These are phyloP conservation scores for Huntiella abstrusa DNA, from an alignment of 2,329 filamentous ascomycete species.

Conservation along the genomic window DNA sequence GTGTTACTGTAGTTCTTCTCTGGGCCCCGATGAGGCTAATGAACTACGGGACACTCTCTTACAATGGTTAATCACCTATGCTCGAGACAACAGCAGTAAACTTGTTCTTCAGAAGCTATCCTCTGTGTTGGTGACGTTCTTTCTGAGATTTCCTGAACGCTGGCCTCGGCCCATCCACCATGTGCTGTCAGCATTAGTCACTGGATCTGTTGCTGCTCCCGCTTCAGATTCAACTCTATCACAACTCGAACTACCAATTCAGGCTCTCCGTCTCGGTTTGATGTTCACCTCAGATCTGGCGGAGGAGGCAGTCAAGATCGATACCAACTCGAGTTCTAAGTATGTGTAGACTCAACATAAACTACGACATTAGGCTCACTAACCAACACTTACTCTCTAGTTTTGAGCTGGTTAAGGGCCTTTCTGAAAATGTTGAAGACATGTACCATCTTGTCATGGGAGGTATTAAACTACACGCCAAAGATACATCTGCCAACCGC, in stretches of 20 bases:
- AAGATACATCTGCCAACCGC: conserved; percentile 13
- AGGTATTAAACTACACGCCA: conserved; percentile 18
- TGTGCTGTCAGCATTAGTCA: conserved; percentile 29
- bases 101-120: conserved; percentile 57
- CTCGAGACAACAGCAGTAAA: conserved; percentile 31
- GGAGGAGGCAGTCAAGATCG: conserved; percentile 49
- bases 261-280: conserved; percentile 5
- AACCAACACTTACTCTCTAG: conserved; percentile 15
- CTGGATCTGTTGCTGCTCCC: neutral
- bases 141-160: conserved; percentile 46
- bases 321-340: conserved; percentile 40
- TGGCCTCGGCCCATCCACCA: conserved; percentile 51
- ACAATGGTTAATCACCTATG: conserved; percentile 39
- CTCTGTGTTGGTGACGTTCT: conserved; percentile 58
- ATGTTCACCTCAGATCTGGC: conserved; percentile 24
- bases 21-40: conserved; percentile 37
- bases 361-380: conserved; percentile 16
- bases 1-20: conserved; percentile 21
- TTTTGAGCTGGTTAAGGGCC: conserved; percentile 21
- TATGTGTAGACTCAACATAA: conserved; percentile 16
- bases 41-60: conserved; percentile 42
- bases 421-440: conserved; percentile 24
- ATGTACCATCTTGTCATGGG: conserved; percentile 22
- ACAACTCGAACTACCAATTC: neutral
- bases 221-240: neutral